A percentile compares a stretch with the other conserved stretches of the same genome.
Evolutionary conservation across 176 grass and related monocot genomes (phyloP).

Genomic region (Bonia amplexicaulis): DNA sequence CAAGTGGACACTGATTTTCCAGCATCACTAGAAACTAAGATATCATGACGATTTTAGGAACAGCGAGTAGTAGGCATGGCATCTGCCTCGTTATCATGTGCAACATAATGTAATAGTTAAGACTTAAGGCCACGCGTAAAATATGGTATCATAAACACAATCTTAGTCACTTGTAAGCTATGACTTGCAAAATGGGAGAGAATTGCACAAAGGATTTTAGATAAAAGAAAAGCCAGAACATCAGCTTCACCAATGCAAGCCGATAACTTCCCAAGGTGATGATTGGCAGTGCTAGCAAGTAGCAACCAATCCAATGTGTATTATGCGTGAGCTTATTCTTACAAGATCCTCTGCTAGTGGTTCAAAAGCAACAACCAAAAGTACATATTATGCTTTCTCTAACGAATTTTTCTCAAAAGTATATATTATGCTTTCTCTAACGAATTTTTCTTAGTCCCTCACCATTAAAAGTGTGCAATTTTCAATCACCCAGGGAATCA

Average conservation of each 20-base stretch:
- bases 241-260: slow-evolving; percentile 7
- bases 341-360: not conserved
- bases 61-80: not conserved
- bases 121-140: not conserved
- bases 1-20: not conserved
- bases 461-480: not conserved
- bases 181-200: not conserved
- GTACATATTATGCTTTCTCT: not conserved
- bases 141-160: not conserved
- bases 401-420: not conserved
- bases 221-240: not conserved
- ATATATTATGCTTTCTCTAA: not conserved
- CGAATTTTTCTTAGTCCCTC: not conserved
- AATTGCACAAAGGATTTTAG: not conserved
- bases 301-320: not conserved
- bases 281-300: not conserved
- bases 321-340: not conserved
- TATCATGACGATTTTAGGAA: not conserved
- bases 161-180: not conserved
- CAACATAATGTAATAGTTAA: not conserved
- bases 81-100: not conserved
- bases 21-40: not conserved
- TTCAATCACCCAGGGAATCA: not conserved
- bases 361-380: not conserved
- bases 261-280: not conserved